Evolutionary conservation across 345 rosid species (phyloP), one percentile per base, ranked within the genome.

Genomic region (Brassica nigra): DNA sequence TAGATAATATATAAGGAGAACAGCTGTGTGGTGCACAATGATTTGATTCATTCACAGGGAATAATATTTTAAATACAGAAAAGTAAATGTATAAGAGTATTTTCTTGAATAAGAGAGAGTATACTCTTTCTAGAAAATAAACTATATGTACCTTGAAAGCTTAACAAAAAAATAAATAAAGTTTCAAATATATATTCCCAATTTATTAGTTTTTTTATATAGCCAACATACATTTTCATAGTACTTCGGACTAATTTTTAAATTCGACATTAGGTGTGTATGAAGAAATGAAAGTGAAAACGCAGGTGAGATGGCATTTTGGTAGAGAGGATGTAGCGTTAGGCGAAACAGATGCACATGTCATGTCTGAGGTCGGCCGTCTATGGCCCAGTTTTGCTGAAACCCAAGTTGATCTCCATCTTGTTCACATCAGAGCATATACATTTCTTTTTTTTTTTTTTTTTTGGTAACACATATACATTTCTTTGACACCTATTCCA

Each of bases 361-460:
- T 74, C 83, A 79, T 79, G 82, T 74, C 59, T 74, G 9, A 74
- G 66, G 75, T 79, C 75, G 72, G 79, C 66, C 58, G 20, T 68
- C 27, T 9, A 23, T 59, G 79, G 70, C 36, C 76, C 71, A 8
- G 27, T 18, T 74, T 75, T 70, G 83, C 39, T 75, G 79, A 75
- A 80, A 75, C 83, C 79, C 83, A 80, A 62, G 76, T 75, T 80
- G 83, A 80, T 80, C 72, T 80, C 18, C 14, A 15, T 57, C 54
- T 15, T 28, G 47, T 69, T 27, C 59, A 6, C 58, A 74, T 39
- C 61, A 62, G 2, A 20, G 1, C n/a, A n/a, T n/a, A n/a, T n/a
- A n/a, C n/a, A n/a, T n/a, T n/a, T n/a, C n/a, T n/a, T n/a, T n/a
- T n/a, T n/a, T n/a, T n/a, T n/a, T n/a, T n/a, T n/a, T n/a, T n/a